Evolutionary conservation across 345 rosid species (phyloP), one percentile per base, ranked within the genome.

Genomic region (Arabidopsis thaliana): DNA sequence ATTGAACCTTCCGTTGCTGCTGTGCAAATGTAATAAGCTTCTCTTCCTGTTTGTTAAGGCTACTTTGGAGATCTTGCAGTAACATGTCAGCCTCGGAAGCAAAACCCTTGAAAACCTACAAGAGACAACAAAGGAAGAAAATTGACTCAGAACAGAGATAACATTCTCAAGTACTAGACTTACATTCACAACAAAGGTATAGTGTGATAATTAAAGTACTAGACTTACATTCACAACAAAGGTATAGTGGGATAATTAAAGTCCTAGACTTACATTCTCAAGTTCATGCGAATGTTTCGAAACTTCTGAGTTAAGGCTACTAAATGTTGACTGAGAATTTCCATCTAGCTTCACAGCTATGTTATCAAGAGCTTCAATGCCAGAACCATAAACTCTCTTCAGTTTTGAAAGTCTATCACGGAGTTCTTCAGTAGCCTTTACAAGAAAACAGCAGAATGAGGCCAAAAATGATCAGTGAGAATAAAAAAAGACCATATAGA

Each of bases 351-450:
- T 85, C 67, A 67, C 85, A 55, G 94, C 92, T 83, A 96, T 88
- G 75, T 75, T 82, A 81, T 93, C 93, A 84, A 96, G 83, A 66
- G 88, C 82, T 81, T 83, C 85, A 50, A 96, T 85, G 49, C 96
- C 97, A 64, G 89, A 87, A 72, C 89, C 93, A 79, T 89, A 89
- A 74, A 80, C 78, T 11, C 51, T 77, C 83, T 86, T 91, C 67
- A 93, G 82, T 72, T 87, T 83, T 50, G 86, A 85, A 65, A 96
- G 85, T 67, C 90, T 87, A 71, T 70, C 90, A 75, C 85, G 85
- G 65, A 93, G 94, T 84, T 91, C 93, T 78, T 89, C 89, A 16
- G 98, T 87, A 52, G 96, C 96, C 98, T 93, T 78, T 65, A 70
- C 50, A 78, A 50, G 59, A 75, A 83, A 63, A 60, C 46, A 49